Percentiles rank a stretch among this genome's conserved stretches.
phyloP scores from a whole-genome alignment of 306 rosid species.

The Argentina anserina region DNA sequence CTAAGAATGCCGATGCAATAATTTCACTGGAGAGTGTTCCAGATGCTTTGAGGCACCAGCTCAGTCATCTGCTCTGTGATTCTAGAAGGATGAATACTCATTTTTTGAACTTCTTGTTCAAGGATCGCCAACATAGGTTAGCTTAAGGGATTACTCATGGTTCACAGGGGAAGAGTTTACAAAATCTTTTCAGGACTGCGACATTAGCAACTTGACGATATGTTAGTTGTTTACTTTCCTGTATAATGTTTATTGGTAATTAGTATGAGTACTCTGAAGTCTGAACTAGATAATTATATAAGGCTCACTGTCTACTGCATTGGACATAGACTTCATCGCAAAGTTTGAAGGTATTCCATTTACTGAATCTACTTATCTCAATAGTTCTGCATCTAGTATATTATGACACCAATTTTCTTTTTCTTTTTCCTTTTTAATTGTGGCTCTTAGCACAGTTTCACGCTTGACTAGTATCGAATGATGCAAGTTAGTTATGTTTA shows the following conservation, averaged over 20 bases:
- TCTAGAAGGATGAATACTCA: slow-evolving; percentile 53
- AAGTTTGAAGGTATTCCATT: too few species aligned
- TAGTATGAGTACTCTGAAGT: neutral
- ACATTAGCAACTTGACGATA: slow-evolving; percentile 54
- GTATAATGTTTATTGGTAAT: neutral
- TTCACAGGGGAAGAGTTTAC: slow-evolving; percentile 62
- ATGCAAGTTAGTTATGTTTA: neutral
- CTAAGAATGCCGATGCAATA: slow-evolving; percentile 56
- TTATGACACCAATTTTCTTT: neutral
- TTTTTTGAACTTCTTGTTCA: slow-evolving; percentile 48
- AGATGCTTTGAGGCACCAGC: slow-evolving; percentile 51
- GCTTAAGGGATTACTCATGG: slow-evolving; percentile 79
- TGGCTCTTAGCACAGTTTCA: neutral
- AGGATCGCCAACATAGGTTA: slow-evolving; percentile 67
- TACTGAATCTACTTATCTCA: neutral
- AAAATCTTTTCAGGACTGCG: slow-evolving; percentile 39
- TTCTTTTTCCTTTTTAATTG: neutral
- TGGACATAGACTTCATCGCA: slow-evolving; percentile 1
- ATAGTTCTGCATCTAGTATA: neutral
- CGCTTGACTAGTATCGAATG: neutral
- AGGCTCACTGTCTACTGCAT: neutral
- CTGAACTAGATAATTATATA: neutral
- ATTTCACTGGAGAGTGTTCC: slow-evolving; percentile 63
- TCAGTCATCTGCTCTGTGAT: slow-evolving; percentile 60
- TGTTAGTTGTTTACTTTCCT: slow-evolving; percentile 5